Evolutionary conservation across 768 basidiomycete species (phyloP), one percentile per base, ranked within the genome.

Genomic region (Strobilomyces confusus): DNA sequence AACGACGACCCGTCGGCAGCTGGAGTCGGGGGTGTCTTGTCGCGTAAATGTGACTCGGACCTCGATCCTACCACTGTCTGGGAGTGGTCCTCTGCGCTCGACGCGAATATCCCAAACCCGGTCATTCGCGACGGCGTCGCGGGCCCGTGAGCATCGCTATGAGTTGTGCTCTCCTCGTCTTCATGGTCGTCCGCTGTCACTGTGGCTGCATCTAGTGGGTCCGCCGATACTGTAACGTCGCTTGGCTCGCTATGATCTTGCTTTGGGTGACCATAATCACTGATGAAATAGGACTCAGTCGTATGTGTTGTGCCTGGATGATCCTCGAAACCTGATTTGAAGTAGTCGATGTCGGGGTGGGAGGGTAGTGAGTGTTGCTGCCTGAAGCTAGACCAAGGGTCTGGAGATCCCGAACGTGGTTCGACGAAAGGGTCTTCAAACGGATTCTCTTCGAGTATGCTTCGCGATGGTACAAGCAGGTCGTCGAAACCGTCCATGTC

Each of bases 401-500:
- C 88, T 40, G 86, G 84, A 19, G 87, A 88, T 58, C 70, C 65
- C 20, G 86, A 82, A 40, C 87, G 66, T 26, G 63, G 78, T 53
- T 79, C 79, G n/a, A 78, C 73, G 60, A 88, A 89, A 5, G 85
- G 84, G 64, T 87, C 82, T 36, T 81, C 81, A 55, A 91, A 90
- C 0, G 88, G 88, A 60, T 90, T 89, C 52, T 82, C 78, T 65
- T 87, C 85, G n/a, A 89, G 73, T 36, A 73, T 77, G 59, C 70
- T 74, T 59, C 80, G 79, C 25, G 86, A 84, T 48, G 80, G 77
- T 12, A 74, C 74, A 33, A 91, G 77, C 44, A 91, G 69, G 69
- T 91, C 88, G 73, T 90, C 88, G 67, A 91, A 91, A 62, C 79
- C 74, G 69, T 87, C 86, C 87, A 89, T 89, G 42, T 25, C 29